These are phyloP conservation scores for Penicillium sp. DNA, from an alignment of 2,329 filamentous ascomycete genomes.

Conservation along the genomic window DNA sequence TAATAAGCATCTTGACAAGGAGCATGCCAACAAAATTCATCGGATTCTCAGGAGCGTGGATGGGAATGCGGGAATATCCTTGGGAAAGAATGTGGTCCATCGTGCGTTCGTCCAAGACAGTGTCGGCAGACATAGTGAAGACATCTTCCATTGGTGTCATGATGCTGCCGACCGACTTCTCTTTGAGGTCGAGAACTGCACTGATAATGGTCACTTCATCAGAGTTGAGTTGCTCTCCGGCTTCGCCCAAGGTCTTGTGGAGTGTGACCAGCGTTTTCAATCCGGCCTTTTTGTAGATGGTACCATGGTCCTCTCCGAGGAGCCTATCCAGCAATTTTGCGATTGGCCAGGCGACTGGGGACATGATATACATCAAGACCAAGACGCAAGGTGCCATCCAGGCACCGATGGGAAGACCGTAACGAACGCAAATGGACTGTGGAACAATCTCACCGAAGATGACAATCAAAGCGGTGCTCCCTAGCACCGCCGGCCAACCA, in stretches of 20 bases:
- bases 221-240: slow-evolving; percentile 78
- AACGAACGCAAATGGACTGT: slow-evolving; percentile 92
- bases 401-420: slow-evolving; percentile 86
- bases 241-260: slow-evolving; percentile 80
- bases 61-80: slow-evolving; percentile 91
- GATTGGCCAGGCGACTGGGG: slow-evolving; percentile 84
- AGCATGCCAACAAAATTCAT: slow-evolving; percentile 95
- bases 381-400: slow-evolving; percentile 86
- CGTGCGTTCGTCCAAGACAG: slow-evolving; percentile 80
- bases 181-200: slow-evolving; percentile 89
- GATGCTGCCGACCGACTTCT: slow-evolving; percentile 85
- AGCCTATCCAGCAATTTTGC: slow-evolving; percentile 91
- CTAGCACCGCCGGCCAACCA: slow-evolving; percentile 85
- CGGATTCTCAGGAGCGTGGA: slow-evolving; percentile 73
- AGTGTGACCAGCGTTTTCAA: slow-evolving; percentile 92
- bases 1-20: slow-evolving; percentile 95
- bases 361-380: slow-evolving; percentile 80
- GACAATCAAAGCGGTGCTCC: slow-evolving; percentile 89
- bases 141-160: slow-evolving; percentile 99
- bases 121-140: slow-evolving; percentile 92
- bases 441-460: slow-evolving; percentile 97
- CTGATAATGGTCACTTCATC: slow-evolving; percentile 99
- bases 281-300: slow-evolving; percentile 94
- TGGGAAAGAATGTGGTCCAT: slow-evolving; percentile 90
- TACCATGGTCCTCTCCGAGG: slow-evolving; percentile 88